Evolutionary conservation across 139 green algal species (phyloP), one percentile per base, ranked within the genome.

Genomic region (Eudorina sp.): DNA sequence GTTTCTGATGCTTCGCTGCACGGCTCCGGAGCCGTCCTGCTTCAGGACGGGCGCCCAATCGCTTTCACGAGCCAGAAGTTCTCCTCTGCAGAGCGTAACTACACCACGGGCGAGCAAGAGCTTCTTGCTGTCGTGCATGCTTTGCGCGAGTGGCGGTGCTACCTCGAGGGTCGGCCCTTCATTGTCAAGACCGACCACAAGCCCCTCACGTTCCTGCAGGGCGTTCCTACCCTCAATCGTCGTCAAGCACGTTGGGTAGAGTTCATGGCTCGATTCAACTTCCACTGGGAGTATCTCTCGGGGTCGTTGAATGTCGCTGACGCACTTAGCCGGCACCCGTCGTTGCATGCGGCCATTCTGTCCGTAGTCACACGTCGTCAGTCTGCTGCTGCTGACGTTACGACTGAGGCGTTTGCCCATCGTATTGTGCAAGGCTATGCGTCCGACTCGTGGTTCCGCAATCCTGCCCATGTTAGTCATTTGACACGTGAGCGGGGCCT

Each of bases 141-240:
- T 0, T 36, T 86, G 1, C 62, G n/a, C 6, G 58, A 74, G 0
- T 86, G 80, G 80, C n/a, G 62, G 0, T 77, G 62, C 51, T 77
- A 78, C 43, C 80, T 86, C 11, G 51, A 86, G 29, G 62, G 80
- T 13, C 6, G 9, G 3, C 43, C 29, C 3, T 40, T 78, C 0
- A 66, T 18, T 0, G 8, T 86, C 4, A 72, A 77, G 43, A 86
- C 80, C 16, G 62, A 76, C n/a, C 60, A 86, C 13, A 53, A 86
- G 3, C 60, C 80, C 16, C 80, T 77, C 0, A 77, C 16, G 25
- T 72, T 48, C 38, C 53, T 72, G 34, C n/a, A 53, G 43, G 16
- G 21, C 11, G 38, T 41, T 27, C 31, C 31, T 1, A 41, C 21
- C 36, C 55, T 85, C 0, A 73, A 16, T 27, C 79, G 40, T 2